Evolutionary conservation across 768 basidiomycete species (phyloP).

Genomic region (Amanita rimosa): DNA sequence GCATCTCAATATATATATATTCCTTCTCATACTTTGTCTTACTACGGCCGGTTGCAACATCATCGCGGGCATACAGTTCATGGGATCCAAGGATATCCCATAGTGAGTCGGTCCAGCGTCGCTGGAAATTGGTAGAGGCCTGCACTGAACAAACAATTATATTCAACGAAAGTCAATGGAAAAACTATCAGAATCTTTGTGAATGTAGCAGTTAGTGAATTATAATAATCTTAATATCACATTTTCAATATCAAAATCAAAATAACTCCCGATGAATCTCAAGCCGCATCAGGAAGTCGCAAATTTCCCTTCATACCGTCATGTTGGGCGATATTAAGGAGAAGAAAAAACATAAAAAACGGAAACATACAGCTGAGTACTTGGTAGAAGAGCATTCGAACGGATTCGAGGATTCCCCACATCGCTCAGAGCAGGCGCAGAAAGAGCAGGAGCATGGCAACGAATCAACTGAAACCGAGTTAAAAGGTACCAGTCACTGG

Average conservation of each 20-base stretch:
- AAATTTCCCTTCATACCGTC: background rate
- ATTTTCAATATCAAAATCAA: background rate
- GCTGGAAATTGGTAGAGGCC: too few species aligned
- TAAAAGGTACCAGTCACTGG: background rate
- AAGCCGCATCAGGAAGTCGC: background rate
- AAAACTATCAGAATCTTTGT: too few species aligned
- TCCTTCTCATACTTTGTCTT: constrained; percentile 35
- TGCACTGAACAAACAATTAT: too few species aligned
- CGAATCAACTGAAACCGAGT: background rate
- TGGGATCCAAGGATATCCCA: constrained; percentile 20
- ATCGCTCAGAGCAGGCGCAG: background rate
- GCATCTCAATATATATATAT: constrained; percentile 6
- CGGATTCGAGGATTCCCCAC: background rate
- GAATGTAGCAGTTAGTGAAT: too few species aligned
- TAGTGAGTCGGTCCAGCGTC: constrained; percentile 35
- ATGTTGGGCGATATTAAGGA: background rate
- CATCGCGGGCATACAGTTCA: constrained; percentile 35
- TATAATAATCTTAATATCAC: too few species aligned
- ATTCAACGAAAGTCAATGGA: too few species aligned
- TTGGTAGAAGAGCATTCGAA: background rate
- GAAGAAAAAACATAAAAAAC: constrained; percentile 3
- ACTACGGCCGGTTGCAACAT: constrained; percentile 42
- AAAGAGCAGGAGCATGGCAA: background rate
- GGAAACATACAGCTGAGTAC: background rate
- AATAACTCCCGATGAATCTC: constrained; percentile 1